These are phyloP conservation scores for Diaporthe sp. DNA, from an alignment of 2,329 filamentous ascomycete genomes.

Conservation along the genomic window DNA sequence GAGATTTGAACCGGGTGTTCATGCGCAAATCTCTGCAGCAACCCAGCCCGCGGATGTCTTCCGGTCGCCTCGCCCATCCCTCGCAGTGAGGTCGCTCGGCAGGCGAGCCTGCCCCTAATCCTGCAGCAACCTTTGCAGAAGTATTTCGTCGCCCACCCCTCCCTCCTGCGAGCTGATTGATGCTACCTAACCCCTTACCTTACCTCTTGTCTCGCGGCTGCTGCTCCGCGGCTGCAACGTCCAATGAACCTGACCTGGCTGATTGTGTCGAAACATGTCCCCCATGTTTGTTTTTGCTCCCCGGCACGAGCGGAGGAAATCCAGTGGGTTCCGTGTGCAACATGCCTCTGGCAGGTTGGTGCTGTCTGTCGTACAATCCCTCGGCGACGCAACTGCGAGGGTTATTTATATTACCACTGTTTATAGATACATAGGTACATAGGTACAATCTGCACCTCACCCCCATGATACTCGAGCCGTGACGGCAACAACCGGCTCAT, in stretches of 20 bases:
- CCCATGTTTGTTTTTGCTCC: too few relatives aligned
- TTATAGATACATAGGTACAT: not conserved
- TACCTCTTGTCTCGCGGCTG: not conserved
- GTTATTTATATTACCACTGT: not conserved
- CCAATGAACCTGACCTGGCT: not conserved
- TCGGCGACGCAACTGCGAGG: not conserved
- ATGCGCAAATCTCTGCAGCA: not conserved
- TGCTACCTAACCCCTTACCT: too few relatives aligned
- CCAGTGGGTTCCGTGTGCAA: not conserved
- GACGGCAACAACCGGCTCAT: not conserved
- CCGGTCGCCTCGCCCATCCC: not conserved
- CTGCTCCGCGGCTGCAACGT: not conserved
- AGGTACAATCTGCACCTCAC: not conserved
- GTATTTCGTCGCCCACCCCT: not conserved
- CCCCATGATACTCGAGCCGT: not conserved
- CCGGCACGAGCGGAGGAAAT: too few relatives aligned
- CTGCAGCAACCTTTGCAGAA: too few relatives aligned
- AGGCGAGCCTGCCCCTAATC: not conserved
- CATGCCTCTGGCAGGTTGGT: not conserved
- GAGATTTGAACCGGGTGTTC: not conserved
- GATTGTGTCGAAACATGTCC: not conserved
- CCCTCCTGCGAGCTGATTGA: not conserved
- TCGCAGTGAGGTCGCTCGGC: not conserved
- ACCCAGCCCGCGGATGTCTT: not conserved
- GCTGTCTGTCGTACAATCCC: not conserved